phyloP scores from a whole-genome alignment of 140 eudicot species.

The Oenanthe javanica region DNA sequence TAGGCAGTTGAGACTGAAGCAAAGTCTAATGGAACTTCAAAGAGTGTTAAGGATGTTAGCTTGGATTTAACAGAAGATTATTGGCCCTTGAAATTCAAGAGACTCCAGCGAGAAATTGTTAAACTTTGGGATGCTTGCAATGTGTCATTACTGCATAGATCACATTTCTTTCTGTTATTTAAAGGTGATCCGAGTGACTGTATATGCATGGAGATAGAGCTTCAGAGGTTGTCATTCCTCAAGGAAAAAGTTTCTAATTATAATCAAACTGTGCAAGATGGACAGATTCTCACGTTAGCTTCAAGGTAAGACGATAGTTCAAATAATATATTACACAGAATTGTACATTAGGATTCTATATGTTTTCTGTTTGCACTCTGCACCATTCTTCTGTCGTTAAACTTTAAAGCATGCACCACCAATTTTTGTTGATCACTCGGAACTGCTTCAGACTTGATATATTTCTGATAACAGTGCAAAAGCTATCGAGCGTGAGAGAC shows the following conservation, averaged over 20 bases:
- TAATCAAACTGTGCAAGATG: conserved; percentile 37
- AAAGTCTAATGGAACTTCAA: conserved; percentile 11
- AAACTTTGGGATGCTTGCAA: conserved; percentile 79
- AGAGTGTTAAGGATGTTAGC: conserved; percentile 55
- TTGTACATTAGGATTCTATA: not conserved
- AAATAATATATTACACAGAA: not conserved
- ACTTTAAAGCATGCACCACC: not conserved
- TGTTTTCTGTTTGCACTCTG: not conserved
- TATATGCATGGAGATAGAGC: conserved; percentile 82
- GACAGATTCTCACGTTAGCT: conserved; percentile 48
- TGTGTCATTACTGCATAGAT: conserved; percentile 71
- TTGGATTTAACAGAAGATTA: conserved; percentile 67
- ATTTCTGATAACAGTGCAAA: conserved; percentile 36
- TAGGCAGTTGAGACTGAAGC: conserved; percentile 24
- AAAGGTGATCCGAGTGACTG: conserved; percentile 70
- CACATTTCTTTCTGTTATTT: conserved; percentile 72
- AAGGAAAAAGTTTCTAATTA: conserved; percentile 54
- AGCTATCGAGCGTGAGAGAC: conserved; percentile 61
- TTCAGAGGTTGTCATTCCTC: conserved; percentile 57
- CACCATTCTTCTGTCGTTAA: not conserved
- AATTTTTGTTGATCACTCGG: not conserved
- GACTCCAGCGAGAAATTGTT: conserved; percentile 62
- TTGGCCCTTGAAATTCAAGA: conserved; percentile 67
- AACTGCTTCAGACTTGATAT: not conserved
- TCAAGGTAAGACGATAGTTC: conserved; percentile 41